These are phyloP conservation scores for Saturnispora kantuleensis DNA, from an alignment of 805 yeast genomes.

Conservation along the genomic window DNA sequence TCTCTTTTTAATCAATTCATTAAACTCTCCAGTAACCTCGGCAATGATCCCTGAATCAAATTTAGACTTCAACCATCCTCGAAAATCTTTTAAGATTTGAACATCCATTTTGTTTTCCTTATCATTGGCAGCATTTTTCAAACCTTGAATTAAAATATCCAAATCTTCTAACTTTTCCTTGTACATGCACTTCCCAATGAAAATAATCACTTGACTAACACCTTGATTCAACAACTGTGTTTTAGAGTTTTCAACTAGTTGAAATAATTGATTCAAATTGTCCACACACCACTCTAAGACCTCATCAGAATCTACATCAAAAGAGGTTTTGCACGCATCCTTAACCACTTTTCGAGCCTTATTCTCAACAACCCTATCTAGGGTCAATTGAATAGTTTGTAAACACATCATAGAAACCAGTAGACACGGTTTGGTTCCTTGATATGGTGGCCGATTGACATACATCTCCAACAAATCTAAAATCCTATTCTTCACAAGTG, in stretches of 20 bases:
- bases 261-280: conserved; percentile 1
- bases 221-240: conserved; percentile 4
- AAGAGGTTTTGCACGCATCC: conserved; percentile 3
- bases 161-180: background rate
- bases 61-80: conserved; percentile 6
- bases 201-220: conserved; percentile 6
- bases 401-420: conserved; percentile 7
- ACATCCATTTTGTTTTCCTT: conserved; percentile 6
- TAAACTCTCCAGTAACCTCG: background rate
- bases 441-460: conserved; percentile 24
- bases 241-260: conserved; percentile 1
- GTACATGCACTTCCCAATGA: conserved; percentile 1
- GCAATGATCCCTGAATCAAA: background rate
- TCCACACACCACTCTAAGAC: conserved; percentile 6
- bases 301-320: conserved; percentile 1
- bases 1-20: conserved; percentile 2
- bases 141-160: background rate
- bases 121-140: conserved; percentile 5
- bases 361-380: conserved; percentile 4
- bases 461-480: conserved; percentile 68
- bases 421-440: conserved; percentile 4
- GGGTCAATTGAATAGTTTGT: conserved; percentile 1
- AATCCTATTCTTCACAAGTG: conserved; percentile 67
- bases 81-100: conserved; percentile 7
- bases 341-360: conserved; percentile 7